Evolutionary conservation across 768 basidiomycete species (phyloP), one percentile per base, ranked within the genome.

Genomic region (Termitomyces bulborhizus): DNA sequence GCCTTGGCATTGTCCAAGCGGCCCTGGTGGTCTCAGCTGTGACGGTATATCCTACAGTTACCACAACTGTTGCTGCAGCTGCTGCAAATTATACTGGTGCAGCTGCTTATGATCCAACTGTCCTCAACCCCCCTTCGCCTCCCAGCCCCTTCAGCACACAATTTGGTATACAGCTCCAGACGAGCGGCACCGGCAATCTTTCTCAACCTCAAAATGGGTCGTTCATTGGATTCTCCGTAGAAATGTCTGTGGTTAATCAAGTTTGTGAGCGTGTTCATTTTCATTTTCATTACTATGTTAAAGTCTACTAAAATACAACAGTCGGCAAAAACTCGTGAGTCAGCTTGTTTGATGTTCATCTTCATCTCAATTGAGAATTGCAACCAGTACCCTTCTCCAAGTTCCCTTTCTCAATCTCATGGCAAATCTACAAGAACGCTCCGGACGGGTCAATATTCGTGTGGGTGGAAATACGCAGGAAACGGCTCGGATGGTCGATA

Each of bases 381-480:
- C 13, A 31, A 44, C 3, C 32, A 81, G 78, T 18, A 71, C 77
- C 2, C 66, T 75, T 26, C 61, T 83, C 16, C 74, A 78, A 46
- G 76, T 85, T 39, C 78, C 84, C 0, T 90, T 91, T 71, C 77
- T 91, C n/a, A 92, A 93, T 65, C 73, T 91, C 31, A 81, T 93
- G 76, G 75, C 81, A 4, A 86, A 88, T 58, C 72, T 93, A n/a
- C 74, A 73, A 46, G 74, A 80, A 60, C 77, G 91, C 27, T 79
- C 80, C 3, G 89, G 88, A 2, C 63, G 68, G 1, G 81, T 89
- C 6, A 69, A 77, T 12, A 68, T 91, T n/a, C 82, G 90, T 49
- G 73, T 92, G 1, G 90, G 90, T 26, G 90, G 90, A 45, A 92
- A 92, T 68, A 84, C 86, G 0, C 90, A 92, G 64, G 90, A 93